phyloP scores from a whole-genome alignment of 148 eudicot genomes.

The Rhododendron mucronatum region DNA sequence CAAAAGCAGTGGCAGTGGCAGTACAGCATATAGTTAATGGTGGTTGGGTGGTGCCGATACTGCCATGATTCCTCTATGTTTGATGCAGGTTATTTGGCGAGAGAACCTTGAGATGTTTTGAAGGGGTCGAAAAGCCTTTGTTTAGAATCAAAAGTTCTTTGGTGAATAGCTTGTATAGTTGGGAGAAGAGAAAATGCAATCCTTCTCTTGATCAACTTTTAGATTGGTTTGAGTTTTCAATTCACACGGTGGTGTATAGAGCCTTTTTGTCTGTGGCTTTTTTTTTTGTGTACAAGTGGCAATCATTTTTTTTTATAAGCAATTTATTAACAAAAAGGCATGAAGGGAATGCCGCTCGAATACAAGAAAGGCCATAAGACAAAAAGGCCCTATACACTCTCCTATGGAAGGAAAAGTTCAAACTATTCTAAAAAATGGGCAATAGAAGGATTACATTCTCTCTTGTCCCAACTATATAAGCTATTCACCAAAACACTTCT shows the following conservation, averaged over 20 bases:
- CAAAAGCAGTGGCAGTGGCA: background rate
- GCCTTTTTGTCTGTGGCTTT: background rate
- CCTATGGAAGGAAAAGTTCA: too few species aligned
- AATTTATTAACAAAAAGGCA: too few species aligned
- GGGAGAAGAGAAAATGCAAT: background rate
- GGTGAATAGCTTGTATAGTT: too few species aligned
- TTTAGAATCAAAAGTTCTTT: background rate
- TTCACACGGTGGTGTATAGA: background rate
- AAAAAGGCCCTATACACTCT: too few species aligned
- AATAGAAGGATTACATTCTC: too few species aligned
- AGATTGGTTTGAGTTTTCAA: background rate
- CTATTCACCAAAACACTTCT: too few species aligned
- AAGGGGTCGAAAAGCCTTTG: background rate
- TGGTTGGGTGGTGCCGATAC: background rate
- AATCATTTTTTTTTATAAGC: too few species aligned
- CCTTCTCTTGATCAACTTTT: too few species aligned
- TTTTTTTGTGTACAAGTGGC: background rate
- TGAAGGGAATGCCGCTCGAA: too few species aligned
- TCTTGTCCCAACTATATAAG: too few species aligned
- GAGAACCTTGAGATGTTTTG: background rate
- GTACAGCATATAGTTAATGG: background rate
- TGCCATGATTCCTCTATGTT: background rate
- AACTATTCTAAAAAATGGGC: too few species aligned
- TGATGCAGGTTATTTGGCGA: background rate
- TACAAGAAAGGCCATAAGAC: too few species aligned